These are phyloP conservation scores for Pleurotus pulmonarius DNA, from an alignment of 768 basidiomycete genomes.

Conservation along the genomic window DNA sequence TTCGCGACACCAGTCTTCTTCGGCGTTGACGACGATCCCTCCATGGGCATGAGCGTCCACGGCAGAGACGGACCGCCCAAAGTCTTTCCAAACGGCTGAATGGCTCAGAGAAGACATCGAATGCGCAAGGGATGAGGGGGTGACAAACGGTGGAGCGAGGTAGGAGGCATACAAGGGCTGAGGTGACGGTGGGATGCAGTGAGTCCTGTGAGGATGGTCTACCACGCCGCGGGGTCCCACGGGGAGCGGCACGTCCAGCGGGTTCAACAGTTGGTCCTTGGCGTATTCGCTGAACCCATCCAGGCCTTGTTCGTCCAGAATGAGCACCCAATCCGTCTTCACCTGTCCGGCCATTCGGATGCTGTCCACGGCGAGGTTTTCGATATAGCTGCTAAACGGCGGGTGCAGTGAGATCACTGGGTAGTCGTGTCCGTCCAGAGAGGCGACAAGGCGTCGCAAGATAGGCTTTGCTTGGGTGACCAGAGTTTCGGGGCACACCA, in stretches of 20 bases:
- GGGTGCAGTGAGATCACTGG: constrained; percentile 43
- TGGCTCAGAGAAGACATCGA: constrained; percentile 13
- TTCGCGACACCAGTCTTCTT: constrained; percentile 6
- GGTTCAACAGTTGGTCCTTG: constrained; percentile 37
- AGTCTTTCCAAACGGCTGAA: constrained; percentile 18
- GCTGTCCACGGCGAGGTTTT: constrained; percentile 18
- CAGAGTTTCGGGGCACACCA: constrained; percentile 40
- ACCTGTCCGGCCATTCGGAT: constrained; percentile 34
- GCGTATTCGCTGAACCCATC: constrained; percentile 25
- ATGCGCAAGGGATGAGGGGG: constrained; percentile 29
- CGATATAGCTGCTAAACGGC: constrained; percentile 38
- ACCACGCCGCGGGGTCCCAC: constrained; percentile 36
- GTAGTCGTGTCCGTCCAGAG: constrained; percentile 21
- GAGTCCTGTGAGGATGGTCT: constrained; percentile 15
- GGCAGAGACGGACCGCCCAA: constrained; percentile 22
- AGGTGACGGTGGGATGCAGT: constrained; percentile 27
- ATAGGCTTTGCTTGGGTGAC: constrained; percentile 27
- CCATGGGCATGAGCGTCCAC: constrained; percentile 27
- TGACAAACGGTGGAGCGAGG: constrained; percentile 60
- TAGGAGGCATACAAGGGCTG: constrained; percentile 38
- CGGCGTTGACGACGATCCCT: constrained; percentile 29
- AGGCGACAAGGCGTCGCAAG: constrained; percentile 30
- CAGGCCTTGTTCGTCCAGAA: constrained; percentile 48
- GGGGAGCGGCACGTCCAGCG: constrained; percentile 30
- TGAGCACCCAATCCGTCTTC: constrained; percentile 46